These are phyloP conservation scores for Termitomyces bulborhizus DNA, from an alignment of 768 basidiomycete species.

Conservation along the genomic window DNA sequence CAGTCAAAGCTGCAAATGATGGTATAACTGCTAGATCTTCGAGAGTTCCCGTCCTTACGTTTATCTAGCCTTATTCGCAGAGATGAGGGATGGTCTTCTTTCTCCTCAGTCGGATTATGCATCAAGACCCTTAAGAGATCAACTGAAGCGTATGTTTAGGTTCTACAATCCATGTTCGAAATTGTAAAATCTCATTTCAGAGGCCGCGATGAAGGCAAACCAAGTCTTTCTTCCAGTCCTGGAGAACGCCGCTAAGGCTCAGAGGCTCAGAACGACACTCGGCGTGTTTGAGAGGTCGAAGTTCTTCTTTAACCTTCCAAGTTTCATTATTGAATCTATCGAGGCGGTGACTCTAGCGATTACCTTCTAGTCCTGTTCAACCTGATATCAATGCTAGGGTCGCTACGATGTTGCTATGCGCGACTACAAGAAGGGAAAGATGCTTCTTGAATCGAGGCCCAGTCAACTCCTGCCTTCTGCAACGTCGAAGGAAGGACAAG, in stretches of 20 bases:
- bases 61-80: slow-evolving; percentile 69
- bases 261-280: slow-evolving; percentile 86
- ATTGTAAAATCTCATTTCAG: slow-evolving; percentile 31
- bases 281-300: slow-evolving; percentile 95
- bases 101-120: slow-evolving; percentile 74
- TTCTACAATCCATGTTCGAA: background rate
- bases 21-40: slow-evolving; percentile 38
- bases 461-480: slow-evolving; percentile 75
- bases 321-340: slow-evolving; percentile 81
- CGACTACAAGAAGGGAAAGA: slow-evolving; percentile 96
- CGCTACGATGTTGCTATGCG: slow-evolving; percentile 91
- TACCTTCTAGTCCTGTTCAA: background rate
- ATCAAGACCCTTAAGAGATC: slow-evolving; percentile 73
- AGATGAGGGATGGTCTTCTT: slow-evolving; percentile 89
- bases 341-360: slow-evolving; percentile 60
- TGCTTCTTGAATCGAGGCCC: slow-evolving; percentile 84
- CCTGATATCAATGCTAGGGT: slow-evolving; percentile 43
- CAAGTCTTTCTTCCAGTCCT: slow-evolving; percentile 95
- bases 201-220: slow-evolving; percentile 87
- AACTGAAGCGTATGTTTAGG: slow-evolving; percentile 67
- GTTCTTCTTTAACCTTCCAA: slow-evolving; percentile 98
- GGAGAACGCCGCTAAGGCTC: slow-evolving; percentile 92
- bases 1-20: slow-evolving; percentile 95
- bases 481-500: slow-evolving; percentile 49
- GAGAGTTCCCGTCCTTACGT: slow-evolving; percentile 4